Base-by-base conservation (phyloP, 371 early-diverging fungal genomes). In the Circinella minor region DNA sequence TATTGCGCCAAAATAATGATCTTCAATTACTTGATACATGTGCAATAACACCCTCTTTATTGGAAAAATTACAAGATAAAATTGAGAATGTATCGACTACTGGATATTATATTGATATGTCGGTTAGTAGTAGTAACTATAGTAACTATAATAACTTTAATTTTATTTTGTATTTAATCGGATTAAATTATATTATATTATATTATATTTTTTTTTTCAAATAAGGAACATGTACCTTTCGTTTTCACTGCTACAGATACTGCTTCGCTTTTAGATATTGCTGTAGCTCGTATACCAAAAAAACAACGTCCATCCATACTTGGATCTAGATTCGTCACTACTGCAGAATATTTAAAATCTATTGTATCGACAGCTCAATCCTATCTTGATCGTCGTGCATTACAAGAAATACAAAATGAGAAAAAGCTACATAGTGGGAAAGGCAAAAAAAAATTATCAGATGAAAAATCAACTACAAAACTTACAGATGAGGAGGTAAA, bases 21-120 rank as follows among this genome's bases (percentile, higher is more conserved):
- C 71, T 78, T n/a, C 34, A 67, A 4, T 49, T 78, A 9, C 48
- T 78, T 9, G 73, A 72, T 13, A 65, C 71, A 10, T 78, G 78
- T 65, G 78, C 74, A 18, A 71, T 67, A 5, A 78, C 74, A 1
- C 39, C 61, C 18, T 39, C 66, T 6, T 46, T 71, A 2, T 36
- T 66, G 20, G 59, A 73, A 18, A 54, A 55, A 18, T 15, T 73
- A 4, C 60, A 65, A 18, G 34, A 47, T 6, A 49, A 66, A 27
- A 55, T 73, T 4, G 61, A 69, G 18, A 55, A 73, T 66, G 3
- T 59, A 6, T 9, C 43, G 1, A 43, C 43, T 43, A 43, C 43
- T 43, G 65, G 68, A n/a, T 77, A 27, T 27, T 27, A 72, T 71
- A 27, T 63, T 17, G 71, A 73, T 39, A 59, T 71, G 7, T 43